These are phyloP conservation scores for Firmiana major DNA, from an alignment of 345 rosid species.

Conservation along the genomic window DNA sequence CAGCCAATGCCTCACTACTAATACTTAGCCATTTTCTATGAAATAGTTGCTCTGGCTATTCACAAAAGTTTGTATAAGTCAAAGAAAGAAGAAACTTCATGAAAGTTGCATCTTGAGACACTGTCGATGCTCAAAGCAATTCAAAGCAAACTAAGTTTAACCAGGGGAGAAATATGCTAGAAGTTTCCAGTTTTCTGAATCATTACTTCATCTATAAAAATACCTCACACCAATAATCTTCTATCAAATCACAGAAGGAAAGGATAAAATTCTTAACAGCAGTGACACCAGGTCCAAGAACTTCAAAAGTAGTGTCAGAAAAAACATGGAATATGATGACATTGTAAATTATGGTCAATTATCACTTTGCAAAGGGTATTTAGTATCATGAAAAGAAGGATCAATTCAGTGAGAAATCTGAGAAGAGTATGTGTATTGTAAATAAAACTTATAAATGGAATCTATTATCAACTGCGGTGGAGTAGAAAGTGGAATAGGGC, in stretches of 20 bases:
- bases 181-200: not conserved
- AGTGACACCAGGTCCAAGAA: not conserved
- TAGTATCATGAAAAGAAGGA: not conserved
- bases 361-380: not conserved
- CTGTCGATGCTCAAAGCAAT: not conserved
- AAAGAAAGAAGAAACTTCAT: slow-evolving; percentile 17
- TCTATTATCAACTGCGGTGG: not conserved
- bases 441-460: not conserved
- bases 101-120: not conserved
- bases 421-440: not conserved
- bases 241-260: not conserved
- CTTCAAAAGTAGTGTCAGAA: not conserved
- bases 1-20: slow-evolving; percentile 85
- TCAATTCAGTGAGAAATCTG: not conserved
- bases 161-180: not conserved
- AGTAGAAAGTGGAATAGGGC: not conserved
- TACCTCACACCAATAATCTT: not conserved
- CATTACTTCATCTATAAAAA: not conserved
- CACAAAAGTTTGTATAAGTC: slow-evolving; percentile 44
- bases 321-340: not conserved
- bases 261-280: not conserved
- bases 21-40: slow-evolving; percentile 64
- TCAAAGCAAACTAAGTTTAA: not conserved
- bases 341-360: not conserved
- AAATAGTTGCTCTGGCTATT: slow-evolving; percentile 96